Evolutionary conservation across 257 asterid genomes (phyloP).

Genomic region (Nicotiana knightiana): DNA sequence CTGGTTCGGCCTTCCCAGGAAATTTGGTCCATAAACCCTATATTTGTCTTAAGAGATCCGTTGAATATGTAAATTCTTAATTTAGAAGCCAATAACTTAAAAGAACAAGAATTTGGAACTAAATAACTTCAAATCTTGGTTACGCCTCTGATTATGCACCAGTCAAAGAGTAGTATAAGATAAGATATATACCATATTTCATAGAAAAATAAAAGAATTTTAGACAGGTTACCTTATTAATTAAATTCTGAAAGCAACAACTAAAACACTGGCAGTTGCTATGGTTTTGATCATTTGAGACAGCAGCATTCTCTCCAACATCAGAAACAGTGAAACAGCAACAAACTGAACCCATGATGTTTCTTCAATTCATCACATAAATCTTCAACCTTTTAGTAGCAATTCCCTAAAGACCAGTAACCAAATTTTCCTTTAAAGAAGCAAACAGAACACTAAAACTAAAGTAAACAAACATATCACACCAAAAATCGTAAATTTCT

Average conservation of each 20-base stretch:
- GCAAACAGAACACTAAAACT: not conserved
- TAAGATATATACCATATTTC: not conserved
- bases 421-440: not conserved
- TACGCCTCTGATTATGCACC: not conserved
- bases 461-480: not conserved
- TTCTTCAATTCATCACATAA: slow-evolving; percentile 7
- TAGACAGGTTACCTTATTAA: slow-evolving; percentile 27
- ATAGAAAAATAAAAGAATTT: not conserved
- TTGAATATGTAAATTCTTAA: no score
- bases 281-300: slow-evolving; percentile 10
- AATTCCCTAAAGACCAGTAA: not conserved
- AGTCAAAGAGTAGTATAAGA: not conserved
- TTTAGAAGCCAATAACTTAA: no score
- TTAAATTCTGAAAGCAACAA: slow-evolving; percentile 28
- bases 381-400: slow-evolving; percentile 3
- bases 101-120: no score
- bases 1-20: no score
- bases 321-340: slow-evolving; percentile 36
- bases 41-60: no score
- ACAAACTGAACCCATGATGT: slow-evolving; percentile 41
- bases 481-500: not conserved
- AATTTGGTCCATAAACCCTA: no score
- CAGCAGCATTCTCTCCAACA: not conserved
- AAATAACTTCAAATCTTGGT: no score
- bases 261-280: slow-evolving; percentile 16